Evolutionary conservation across 2,329 filamentous ascomycete species (phyloP), one percentile per base, ranked within the genome.

Genomic region (Hypoxylon sp.): DNA sequence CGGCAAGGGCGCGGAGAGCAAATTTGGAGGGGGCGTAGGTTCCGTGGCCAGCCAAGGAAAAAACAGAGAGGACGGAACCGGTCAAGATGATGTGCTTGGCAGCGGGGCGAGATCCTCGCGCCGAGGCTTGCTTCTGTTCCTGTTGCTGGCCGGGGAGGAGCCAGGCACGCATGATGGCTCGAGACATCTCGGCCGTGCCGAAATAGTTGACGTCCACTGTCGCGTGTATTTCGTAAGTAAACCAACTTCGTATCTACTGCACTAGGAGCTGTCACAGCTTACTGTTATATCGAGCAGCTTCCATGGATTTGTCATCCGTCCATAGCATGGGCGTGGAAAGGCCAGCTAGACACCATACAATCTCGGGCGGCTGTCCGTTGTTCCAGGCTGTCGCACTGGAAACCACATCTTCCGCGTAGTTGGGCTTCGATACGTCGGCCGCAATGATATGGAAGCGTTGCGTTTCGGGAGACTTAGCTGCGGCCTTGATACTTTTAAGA

Each of bases 291-390:
- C 87, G 83, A 67, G 91, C 77, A 8, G 82, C 84, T 10, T 86
- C 77, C 47, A 89, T 78, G 5, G 88, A 80, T 46, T 85, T 85
- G 48, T 95, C 89, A 59, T 90, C 75, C 18, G 56, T 60, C 76
- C 93, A 95, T 54, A 96, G 87, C 26, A 84, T 81, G 0, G 92
- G 92, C 15, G 79, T 81, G 9, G 89, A 83, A 60, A 85, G 79
- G 55, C 92, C 93, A 2, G 92, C 92, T 49, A 92, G 84, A 71
- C 90, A 92, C 91, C 33, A 97, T 27, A 97, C 89, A 52, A 96
- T 82, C 71, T 97, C 92, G 0, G 90, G 91, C 31, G 86, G 74
- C 6, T 29, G 26, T 11, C 26, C 26, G 26, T 29, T 11, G 26
- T 29, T 29, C 91, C 92, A 96, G 21, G 78, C 74, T 2, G 83